These are phyloP conservation scores for Barbarea vulgaris DNA, from an alignment of 345 rosid genomes.

Conservation along the genomic window DNA sequence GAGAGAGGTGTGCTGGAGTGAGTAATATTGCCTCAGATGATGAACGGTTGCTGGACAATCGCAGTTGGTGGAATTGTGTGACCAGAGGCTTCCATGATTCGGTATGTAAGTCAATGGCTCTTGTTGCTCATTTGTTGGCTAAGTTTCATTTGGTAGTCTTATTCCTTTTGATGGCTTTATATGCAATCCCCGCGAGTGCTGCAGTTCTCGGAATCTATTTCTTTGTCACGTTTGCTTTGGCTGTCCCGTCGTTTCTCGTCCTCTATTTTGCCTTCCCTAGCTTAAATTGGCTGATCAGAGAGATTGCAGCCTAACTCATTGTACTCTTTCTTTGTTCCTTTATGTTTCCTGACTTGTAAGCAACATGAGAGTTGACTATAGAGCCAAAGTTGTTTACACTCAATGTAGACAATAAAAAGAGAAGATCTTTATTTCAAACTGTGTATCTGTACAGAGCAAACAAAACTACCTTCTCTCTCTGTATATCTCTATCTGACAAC, in stretches of 20 bases:
- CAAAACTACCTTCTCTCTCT: conserved; percentile 28
- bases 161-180: conserved; percentile 55
- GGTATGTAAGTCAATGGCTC: conserved; percentile 56
- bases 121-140: conserved; percentile 51
- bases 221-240: conserved; percentile 62
- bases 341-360: conserved; percentile 25
- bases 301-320: conserved; percentile 50
- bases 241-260: conserved; percentile 65
- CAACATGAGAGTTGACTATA: conserved; percentile 2
- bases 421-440: conserved; percentile 10
- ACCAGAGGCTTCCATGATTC: conserved; percentile 35
- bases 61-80: conserved; percentile 25
- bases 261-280: conserved; percentile 60
- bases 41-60: conserved; percentile 29
- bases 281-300: conserved; percentile 74
- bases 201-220: conserved; percentile 58
- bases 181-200: conserved; percentile 71
- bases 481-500: conserved; percentile 1
- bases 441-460: conserved; percentile 29
- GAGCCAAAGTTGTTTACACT: conserved; percentile 6
- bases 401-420: conserved; percentile 26
- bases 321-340: conserved; percentile 17
- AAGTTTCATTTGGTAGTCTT: conserved; percentile 66
- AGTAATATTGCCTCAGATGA: conserved; percentile 26
- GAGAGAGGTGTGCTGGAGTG: conserved; percentile 32